phyloP scores from a whole-genome alignment of 1,139 yeast species.

The Petasospora fabianii region DNA sequence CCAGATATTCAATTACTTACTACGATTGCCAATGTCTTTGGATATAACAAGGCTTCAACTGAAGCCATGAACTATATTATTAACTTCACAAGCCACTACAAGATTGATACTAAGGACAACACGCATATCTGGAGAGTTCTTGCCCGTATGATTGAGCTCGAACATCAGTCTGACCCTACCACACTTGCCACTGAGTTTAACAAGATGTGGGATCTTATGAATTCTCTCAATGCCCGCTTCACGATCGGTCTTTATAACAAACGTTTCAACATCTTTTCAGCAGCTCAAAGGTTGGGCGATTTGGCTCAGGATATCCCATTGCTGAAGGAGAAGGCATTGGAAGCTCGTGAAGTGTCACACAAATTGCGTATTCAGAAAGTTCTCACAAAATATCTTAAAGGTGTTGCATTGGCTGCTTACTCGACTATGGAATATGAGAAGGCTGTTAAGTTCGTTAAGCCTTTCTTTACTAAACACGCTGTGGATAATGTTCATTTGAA shows the following conservation, averaged over 20 bases:
- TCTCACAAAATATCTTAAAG: slow-evolving; percentile 5
- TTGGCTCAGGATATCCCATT: slow-evolving; percentile 15
- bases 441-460: slow-evolving; percentile 1
- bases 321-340: slow-evolving; percentile 1
- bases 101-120: slow-evolving; percentile 6
- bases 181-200: slow-evolving; percentile 8
- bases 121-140: slow-evolving; percentile 19
- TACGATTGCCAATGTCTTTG: slow-evolving; percentile 17
- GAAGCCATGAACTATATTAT: slow-evolving; percentile 17
- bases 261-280: slow-evolving; percentile 11
- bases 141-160: slow-evolving; percentile 9
- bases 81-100: slow-evolving; percentile 18
- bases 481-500: slow-evolving; percentile 1
- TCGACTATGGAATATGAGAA: neutral
- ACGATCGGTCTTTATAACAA: slow-evolving; percentile 12
- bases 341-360: neutral
- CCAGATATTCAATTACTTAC: slow-evolving; percentile 19
- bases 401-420: slow-evolving; percentile 1
- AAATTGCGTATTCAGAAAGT: slow-evolving; percentile 5
- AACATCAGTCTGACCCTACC: slow-evolving; percentile 5
- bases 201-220: slow-evolving; percentile 20
- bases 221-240: slow-evolving; percentile 8
- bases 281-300: slow-evolving; percentile 3
- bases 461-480: slow-evolving; percentile 2
- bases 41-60: slow-evolving; percentile 10